Evolutionary conservation across 805 yeast genomes (phyloP), one percentile per base, ranked within the genome.

Genomic region (Pichia cephalocereana): DNA sequence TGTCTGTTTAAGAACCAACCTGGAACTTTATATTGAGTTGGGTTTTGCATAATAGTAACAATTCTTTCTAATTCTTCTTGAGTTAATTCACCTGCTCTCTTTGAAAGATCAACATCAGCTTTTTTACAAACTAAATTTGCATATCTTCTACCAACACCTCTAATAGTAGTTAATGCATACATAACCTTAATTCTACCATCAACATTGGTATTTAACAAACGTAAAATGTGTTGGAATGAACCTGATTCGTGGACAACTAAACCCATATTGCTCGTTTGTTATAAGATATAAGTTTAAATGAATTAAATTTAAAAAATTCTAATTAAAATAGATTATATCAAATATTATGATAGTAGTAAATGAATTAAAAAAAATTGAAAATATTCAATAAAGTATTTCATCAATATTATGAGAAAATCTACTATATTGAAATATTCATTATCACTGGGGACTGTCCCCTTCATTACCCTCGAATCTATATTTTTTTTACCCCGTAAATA

Each of bases 121-220:
- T 91, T 95, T 87, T 95, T 95, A 83, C 98, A 93, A 72, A 93
- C 96, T 80, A 93, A 82, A 90, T 95, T 93, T 77, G 99, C 82
- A 86, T 91, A 95, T 82, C 99, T 93, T 79, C 98, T 95, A 82
- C 99, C 99, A 70, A 93, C 98, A 90, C 99, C 99, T 82, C 96
- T 87, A 75, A 93, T 95, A 79, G 90, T 86, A 83, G 99, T 90
- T 80, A 93, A 82, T 75, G 99, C 99, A 87, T 90, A 95, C 93
- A 93, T 95, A 77, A 93, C 83, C 85, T 93, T 93, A 83, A 91
- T 91, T 89, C 95, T 90, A 86, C 99, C 99, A 78, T 93, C 99
- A 75, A 93, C 97, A 90, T 93, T 93, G 80, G 99, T 93, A 89
- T 95, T 93, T 79, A 93, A 88, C 82, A 93, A 87, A 91, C 97